phyloP scores from a whole-genome alignment of 192 early-diverging fungal species.

The Coemansia sp. region DNA sequence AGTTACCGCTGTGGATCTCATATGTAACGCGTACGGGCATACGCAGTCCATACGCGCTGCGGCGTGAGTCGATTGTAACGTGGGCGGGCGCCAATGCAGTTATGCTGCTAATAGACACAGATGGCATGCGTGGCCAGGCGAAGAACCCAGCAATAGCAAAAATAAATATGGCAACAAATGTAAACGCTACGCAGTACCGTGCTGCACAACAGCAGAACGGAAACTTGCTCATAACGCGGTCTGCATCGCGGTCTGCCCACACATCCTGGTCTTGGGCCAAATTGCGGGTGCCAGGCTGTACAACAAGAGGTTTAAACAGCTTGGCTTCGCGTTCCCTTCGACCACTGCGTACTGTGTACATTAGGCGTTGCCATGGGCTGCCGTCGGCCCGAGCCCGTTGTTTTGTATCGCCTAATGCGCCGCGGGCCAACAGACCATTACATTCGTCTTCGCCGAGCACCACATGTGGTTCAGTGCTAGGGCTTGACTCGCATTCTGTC shows the following conservation, averaged over 20 bases:
- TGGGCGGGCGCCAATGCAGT: constrained; percentile 18
- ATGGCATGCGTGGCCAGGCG: constrained; percentile 42
- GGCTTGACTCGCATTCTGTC: background rate
- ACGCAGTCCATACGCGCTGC: constrained; percentile 27
- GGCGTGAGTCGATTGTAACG: constrained; percentile 22
- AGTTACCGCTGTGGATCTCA: constrained; percentile 48
- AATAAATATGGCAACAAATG: constrained; percentile 28
- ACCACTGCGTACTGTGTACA: constrained; percentile 5
- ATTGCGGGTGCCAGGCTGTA: constrained; percentile 7
- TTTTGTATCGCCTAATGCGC: constrained; percentile 38
- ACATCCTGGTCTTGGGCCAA: background rate
- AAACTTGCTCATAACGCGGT: constrained; percentile 7
- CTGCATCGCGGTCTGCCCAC: constrained; percentile 1
- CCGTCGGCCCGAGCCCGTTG: constrained; percentile 38
- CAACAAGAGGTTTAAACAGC: constrained; percentile 28
- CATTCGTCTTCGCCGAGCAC: constrained; percentile 19
- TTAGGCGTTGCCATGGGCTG: constrained; percentile 14
- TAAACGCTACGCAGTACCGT: constrained; percentile 32
- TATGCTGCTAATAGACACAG: constrained; percentile 33
- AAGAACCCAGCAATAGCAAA: constrained; percentile 40
- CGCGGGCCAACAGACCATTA: constrained; percentile 43
- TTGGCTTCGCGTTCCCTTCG: constrained; percentile 18
- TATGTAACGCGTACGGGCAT: constrained; percentile 46
- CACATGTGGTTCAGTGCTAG: background rate
- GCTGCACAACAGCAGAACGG: constrained; percentile 44